These are phyloP conservation scores for Maudiozyma serrabonitensis DNA, from an alignment of 805 yeast genomes.

Conservation along the genomic window DNA sequence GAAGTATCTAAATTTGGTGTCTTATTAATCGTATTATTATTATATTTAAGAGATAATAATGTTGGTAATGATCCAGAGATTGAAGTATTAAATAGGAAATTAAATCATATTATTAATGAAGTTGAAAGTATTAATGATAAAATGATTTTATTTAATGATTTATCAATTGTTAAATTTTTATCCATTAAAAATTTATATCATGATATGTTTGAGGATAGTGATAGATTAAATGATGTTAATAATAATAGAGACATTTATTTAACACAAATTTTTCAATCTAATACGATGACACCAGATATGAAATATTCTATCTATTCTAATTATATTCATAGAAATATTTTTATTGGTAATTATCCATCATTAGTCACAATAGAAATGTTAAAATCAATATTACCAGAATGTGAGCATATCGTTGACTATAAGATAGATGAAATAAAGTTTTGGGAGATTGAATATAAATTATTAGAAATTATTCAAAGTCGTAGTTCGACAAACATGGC, in stretches of 20 bases:
- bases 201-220: background rate
- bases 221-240: background rate
- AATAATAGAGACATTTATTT: background rate
- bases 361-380: background rate
- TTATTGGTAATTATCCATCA: background rate
- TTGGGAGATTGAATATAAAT: background rate
- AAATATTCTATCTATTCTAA: background rate
- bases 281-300: background rate
- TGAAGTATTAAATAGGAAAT: background rate
- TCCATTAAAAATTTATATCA: background rate
- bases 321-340: background rate
- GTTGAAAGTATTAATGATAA: background rate
- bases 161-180: background rate
- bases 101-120: background rate
- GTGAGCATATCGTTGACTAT: background rate
- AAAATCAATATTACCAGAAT: background rate
- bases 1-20: conserved; percentile 1
- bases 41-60: background rate
- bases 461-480: background rate
- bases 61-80: background rate
- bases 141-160: background rate
- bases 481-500: background rate
- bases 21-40: background rate
- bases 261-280: background rate
- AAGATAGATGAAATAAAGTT: background rate